Evolutionary conservation across 257 asterid genomes (phyloP), one percentile per base, ranked within the genome.

Genomic region (Haberlea rhodopensis): DNA sequence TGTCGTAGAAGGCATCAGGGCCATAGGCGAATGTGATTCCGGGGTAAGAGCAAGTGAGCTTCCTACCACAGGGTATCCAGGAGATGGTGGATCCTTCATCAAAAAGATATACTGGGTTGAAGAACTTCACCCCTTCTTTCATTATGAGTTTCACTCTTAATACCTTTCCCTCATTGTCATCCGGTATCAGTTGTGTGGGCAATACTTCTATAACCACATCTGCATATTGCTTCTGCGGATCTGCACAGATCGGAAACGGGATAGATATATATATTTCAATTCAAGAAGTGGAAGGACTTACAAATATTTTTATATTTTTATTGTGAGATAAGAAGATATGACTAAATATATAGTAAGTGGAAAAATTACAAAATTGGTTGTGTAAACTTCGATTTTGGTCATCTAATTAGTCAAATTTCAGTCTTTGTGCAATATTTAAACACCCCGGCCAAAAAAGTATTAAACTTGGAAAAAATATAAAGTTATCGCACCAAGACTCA

Each of bases 41-140:
- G 51, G 99, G 99, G 74, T 94, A 94, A 18, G 99, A 94, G 80
- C 97, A 94, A 0, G 99, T 90, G 57, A 94, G 73, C 78, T 94
- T 94, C 84, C 97, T 82, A 15, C 99, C 99, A 66, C 99, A 94
- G 20, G 99, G 99, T 10, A 94, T 86, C 99, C 99, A 94, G 7
- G 95, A 81, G 68, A 94, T 79, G 61, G 97, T 79, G 63, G 97
- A 94, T 57, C 97, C 99, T 74, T 94, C 99, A 67, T 94, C 99
- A 21, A 94, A 94, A 22, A 94, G 86, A 85, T 94, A 88, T 52
- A 90, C 97, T 3, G 97, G 95, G 60, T 59, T 84, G 84, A 94
- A 94, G 72, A 65, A 49, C 67, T 86, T 86, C 15, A 90, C 95
- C 20, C 95, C 99, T 76, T 94, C 99, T 70, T 90, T 94, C 92